Percentiles rank a stretch among this genome's conserved stretches.
Conservation (phyloP, 305 asterid genomes). For the Fraxinus xanthoxyloides region DNA sequence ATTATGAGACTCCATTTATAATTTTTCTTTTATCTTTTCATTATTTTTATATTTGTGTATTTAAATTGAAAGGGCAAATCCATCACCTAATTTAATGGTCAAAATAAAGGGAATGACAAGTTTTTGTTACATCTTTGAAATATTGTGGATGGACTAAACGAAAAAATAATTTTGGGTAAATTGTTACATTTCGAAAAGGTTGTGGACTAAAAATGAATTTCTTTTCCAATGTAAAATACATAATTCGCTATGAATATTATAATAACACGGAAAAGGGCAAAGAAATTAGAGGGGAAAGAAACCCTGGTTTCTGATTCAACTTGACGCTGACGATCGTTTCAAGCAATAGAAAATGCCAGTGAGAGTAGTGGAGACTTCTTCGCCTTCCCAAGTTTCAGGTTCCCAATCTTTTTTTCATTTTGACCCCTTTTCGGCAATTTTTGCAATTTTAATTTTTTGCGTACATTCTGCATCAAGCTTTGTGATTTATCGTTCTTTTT, state of each 20-base stretch:
- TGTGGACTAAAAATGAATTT: background rate
- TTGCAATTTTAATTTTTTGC: conserved; percentile 3
- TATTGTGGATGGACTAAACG: background rate
- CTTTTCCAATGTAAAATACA: background rate
- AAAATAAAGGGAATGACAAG: background rate
- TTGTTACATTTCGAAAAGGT: background rate
- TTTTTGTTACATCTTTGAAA: background rate
- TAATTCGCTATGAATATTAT: background rate
- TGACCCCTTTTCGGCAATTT: background rate
- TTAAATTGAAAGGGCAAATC: too few species aligned
- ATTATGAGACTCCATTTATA: too few species aligned
- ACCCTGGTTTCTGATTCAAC: background rate
- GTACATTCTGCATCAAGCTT: background rate
- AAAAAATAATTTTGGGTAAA: background rate
- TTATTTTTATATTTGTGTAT: too few species aligned
- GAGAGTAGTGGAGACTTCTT: conserved; percentile 67
- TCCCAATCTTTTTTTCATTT: conserved; percentile 1
- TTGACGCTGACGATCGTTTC: background rate
- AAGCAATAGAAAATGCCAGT: conserved; percentile 58
- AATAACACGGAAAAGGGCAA: background rate
- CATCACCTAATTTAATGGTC: background rate
- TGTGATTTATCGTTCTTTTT: background rate
- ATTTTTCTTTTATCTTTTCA: too few species aligned
- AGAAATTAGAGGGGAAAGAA: background rate
- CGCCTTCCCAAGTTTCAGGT: conserved; percentile 70